Evolutionary conservation across 2,329 filamentous ascomycete genomes (phyloP), one percentile per base, ranked within the genome.

Genomic region (Sporothrix humicola): DNA sequence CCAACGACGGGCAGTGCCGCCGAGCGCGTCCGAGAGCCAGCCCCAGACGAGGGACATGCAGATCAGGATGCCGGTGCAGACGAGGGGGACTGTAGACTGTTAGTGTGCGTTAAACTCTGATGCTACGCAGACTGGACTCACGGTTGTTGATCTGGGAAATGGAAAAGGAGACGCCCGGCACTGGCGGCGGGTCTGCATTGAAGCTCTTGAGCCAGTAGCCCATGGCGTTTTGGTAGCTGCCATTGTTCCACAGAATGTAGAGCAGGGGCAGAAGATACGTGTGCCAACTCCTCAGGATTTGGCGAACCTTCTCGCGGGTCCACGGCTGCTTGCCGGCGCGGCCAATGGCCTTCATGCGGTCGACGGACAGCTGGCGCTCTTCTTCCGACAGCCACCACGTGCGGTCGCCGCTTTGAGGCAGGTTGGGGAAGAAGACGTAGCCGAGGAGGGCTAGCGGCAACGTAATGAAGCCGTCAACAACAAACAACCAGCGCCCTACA

Each of bases 401-500:
- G 10, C 77, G 78, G 0, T 79, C 81, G 7, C 75, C 75, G 13
- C 76, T 79, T 17, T 83, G 82, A 0, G 86, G 86, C 0, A 85
- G 81, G 37, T 87, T 85, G 0, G 86, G 86, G 74, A 88, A 87
- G 76, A 81, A 80, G 63, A 86, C 52, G 73, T 84, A 85, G 4
- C 87, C 86, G 58, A 86, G 87, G 5, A 87, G 68, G 1, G 86
- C 86, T 1, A 89, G 82, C 0, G 87, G 86, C 0, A 88, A 76
- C 0, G 68, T 74, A 72, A 78, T 68, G 72, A 77, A 61, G 73
- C 61, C 61, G 12, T 17, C 1, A n/a, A 48, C 6, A 26, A 44
- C 54, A 15, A 58, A 58, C 12, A 58, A 6, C 54, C 54, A 58
- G 23, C 54, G 54, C 54, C 54, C 54, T 58, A 17, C 3, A 1